phyloP scores from a whole-genome alignment of 202 grass and related monocot genomes.

The Zoysia matrella region DNA sequence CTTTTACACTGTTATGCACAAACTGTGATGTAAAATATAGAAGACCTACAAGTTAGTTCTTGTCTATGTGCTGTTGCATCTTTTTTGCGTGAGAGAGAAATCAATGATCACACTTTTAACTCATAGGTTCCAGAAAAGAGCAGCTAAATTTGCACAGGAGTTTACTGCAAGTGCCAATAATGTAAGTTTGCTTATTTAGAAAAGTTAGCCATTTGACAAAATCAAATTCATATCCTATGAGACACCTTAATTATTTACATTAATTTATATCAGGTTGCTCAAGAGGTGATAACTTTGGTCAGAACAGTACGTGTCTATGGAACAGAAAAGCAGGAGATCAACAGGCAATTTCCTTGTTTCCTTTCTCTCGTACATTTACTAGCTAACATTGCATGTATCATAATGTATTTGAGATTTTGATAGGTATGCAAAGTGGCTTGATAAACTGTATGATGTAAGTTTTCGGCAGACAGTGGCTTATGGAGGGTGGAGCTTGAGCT shows the following conservation, averaged over 20 bases:
- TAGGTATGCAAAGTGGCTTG: constrained; percentile 91
- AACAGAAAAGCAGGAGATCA: constrained; percentile 89
- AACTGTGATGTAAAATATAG: background rate
- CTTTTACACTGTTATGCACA: constrained; percentile 4
- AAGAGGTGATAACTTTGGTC: constrained; percentile 82
- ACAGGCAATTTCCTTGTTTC: constrained; percentile 56
- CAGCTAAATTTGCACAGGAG: constrained; percentile 89
- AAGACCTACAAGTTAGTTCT: background rate
- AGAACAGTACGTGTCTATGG: constrained; percentile 92
- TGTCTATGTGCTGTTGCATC: constrained; percentile 24
- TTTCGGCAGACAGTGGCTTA: constrained; percentile 94
- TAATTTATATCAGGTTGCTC: constrained; percentile 79
- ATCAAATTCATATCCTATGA: constrained; percentile 19
- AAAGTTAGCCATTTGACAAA: constrained; percentile 34
- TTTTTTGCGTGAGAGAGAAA: constrained; percentile 34
- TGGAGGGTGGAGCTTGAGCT: constrained; percentile 91
- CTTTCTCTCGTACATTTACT: constrained; percentile 8
- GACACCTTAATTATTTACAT: constrained; percentile 26
- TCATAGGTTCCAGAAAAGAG: constrained; percentile 92
- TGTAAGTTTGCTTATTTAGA: constrained; percentile 56
- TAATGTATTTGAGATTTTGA: constrained; percentile 36
- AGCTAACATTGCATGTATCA: constrained; percentile 7
- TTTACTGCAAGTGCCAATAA: constrained; percentile 95
- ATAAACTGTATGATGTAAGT: constrained; percentile 84
- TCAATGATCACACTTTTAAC: constrained; percentile 22